These are phyloP conservation scores for Fusarium sp. DNA, from an alignment of 2,329 filamentous ascomycete genomes.

Conservation along the genomic window DNA sequence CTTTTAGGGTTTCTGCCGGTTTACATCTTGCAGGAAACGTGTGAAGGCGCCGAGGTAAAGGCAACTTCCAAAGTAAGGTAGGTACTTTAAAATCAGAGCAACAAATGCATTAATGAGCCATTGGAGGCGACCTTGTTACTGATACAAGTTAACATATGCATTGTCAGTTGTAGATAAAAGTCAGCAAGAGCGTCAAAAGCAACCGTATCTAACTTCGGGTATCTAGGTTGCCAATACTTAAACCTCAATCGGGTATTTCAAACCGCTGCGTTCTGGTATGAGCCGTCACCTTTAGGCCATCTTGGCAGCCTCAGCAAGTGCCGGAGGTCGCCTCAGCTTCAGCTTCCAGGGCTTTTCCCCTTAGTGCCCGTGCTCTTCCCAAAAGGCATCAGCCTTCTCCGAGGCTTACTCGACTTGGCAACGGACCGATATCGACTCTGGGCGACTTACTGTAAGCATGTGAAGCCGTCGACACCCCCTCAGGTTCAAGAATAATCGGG, in stretches of 20 bases:
- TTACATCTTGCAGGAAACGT: conserved; percentile 18
- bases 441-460: conserved; percentile 23
- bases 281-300: conserved; percentile 7
- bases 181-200: no score
- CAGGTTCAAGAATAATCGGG: no score
- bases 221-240: no score
- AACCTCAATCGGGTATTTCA: no score
- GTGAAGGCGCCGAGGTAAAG: conserved; percentile 13
- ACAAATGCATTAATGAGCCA: not conserved
- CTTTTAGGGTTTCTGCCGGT: conserved; percentile 38
- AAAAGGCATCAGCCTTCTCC: conserved; percentile 17
- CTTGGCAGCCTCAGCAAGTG: conserved; percentile 13
- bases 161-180: no score
- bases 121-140: no score
- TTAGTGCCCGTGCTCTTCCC: conserved; percentile 26
- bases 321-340: conserved; percentile 36
- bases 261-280: no score
- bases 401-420: conserved; percentile 29
- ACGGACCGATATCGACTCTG: conserved; percentile 27
- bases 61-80: not conserved
- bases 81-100: not conserved
- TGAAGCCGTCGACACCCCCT: conserved; percentile 16
- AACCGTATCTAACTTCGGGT: no score
- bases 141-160: no score
- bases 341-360: conserved; percentile 31